These are phyloP conservation scores for Craspedostauros australis DNA, from an alignment of 108 stramenopile species.

Conservation along the genomic window DNA sequence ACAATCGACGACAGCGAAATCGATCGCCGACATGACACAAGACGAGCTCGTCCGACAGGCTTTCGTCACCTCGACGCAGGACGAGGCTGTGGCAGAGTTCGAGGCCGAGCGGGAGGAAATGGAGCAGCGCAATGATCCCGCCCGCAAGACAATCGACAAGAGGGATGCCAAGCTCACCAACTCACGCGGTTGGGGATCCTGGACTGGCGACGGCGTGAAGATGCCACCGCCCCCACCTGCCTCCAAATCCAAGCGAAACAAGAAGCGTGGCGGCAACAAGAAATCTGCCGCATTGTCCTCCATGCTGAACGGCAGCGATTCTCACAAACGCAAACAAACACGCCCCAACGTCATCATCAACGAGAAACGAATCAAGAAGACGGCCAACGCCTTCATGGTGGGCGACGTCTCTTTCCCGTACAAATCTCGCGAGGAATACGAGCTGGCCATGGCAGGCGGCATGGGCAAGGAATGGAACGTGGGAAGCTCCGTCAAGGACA, in stretches of 20 bases:
- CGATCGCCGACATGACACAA: constrained; percentile 52
- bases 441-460: constrained; percentile 86
- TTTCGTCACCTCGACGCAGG: constrained; percentile 81
- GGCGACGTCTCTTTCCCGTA: constrained; percentile 93
- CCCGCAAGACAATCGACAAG: constrained; percentile 43
- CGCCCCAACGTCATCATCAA: constrained; percentile 88
- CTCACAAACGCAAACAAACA: constrained; percentile 58
- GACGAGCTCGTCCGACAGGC: constrained; percentile 88
- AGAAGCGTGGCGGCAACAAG: constrained; percentile 45
- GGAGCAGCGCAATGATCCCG: constrained; percentile 68
- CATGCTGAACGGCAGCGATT: constrained; percentile 70
- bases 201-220: constrained; percentile 85
- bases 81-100: constrained; percentile 87
- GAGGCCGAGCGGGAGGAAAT: constrained; percentile 79
- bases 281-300: too few relatives aligned
- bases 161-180: constrained; percentile 33
- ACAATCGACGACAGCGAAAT: constrained; percentile 5
- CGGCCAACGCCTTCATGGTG: constrained; percentile 75
- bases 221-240: constrained; percentile 63
- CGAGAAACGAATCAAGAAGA: constrained; percentile 89
- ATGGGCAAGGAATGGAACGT: constrained; percentile 97
- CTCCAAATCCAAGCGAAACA: constrained; percentile 50
- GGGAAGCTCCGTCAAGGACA: constrained; percentile 63
- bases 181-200: constrained; percentile 83
- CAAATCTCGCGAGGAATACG: constrained; percentile 91